Evolutionary conservation across 192 early-diverging fungal species (phyloP), one percentile per base, ranked within the genome.

Genomic region (Entophlyctis luteolus): DNA sequence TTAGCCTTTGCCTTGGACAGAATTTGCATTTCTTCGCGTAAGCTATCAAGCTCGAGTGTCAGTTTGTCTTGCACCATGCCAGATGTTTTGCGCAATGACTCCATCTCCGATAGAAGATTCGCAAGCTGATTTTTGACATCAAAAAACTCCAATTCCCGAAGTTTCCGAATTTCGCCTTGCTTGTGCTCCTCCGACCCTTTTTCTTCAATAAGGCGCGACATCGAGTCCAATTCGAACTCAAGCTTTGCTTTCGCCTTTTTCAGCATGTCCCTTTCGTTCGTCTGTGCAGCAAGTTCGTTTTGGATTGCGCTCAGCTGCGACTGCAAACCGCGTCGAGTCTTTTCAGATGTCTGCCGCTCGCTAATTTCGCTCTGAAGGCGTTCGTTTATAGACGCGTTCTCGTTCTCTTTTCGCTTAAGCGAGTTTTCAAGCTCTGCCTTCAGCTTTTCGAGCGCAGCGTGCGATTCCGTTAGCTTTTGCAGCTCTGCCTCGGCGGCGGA

Each of bases 111-210:
- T 66, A 79, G 77, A 0, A 67, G 48, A 37, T 62, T 34, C 12
- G 47, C 57, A 2, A 86, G 72, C 56, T 82, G 82, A 25, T 39
- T 58, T 35, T 74, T 76, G 25, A 80, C 48, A 60, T 80, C 78
- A 2, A 62, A 56, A 28, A 86, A 70, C 70, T 86, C 84, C n/a
- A 75, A 23, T 50, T 86, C 84, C 32, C 84, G 77, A 31, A 86
- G 62, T 33, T 72, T 55, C 16, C 80, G 74, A 20, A 86, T 46
- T 50, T 86, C 84, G 14, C 57, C 57, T 62, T 83, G 81, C 48
- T 84, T 81, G 59, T 62, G 78, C 67, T 79, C 77, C 59, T 84
- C 77, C 2, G 70, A 79, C 16, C 76, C 81, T 50, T 84, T 83
- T 38, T 81, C 75, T 63, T 84, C 74, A 38, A 82, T 69, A 8